These are phyloP conservation scores for Begonia fuchsioides DNA, from an alignment of 306 rosid genomes.

Conservation along the genomic window DNA sequence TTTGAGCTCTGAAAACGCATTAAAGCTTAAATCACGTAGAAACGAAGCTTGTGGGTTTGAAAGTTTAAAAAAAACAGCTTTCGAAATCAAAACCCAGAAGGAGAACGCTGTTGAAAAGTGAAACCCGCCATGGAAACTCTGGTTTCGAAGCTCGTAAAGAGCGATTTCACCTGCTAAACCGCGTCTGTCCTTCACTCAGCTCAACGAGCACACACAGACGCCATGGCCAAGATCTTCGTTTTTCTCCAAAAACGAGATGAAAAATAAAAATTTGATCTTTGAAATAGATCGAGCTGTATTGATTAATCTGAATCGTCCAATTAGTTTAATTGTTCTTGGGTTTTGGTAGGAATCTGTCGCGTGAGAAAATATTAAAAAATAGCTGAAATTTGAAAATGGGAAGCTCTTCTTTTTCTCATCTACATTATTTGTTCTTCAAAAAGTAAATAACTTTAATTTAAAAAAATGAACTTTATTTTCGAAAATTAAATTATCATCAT, in stretches of 20 bases:
- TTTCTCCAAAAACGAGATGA: conserved; percentile 13
- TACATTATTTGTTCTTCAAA: not conserved
- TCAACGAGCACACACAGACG: conserved; percentile 7
- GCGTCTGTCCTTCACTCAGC: conserved; percentile 2
- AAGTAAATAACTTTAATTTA: conserved; percentile 15
- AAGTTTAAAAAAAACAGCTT: conserved; percentile 4
- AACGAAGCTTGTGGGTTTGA: not conserved
- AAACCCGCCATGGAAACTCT: conserved; percentile 14
- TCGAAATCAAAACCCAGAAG: conserved; percentile 7
- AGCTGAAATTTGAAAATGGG: conserved; percentile 38
- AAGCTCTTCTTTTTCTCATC: conserved; percentile 10
- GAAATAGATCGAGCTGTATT: conserved; percentile 12
- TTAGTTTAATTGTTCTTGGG: conserved; percentile 11
- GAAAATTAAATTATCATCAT: too few relatives aligned
- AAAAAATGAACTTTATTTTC: too few relatives aligned
- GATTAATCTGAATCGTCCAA: conserved; percentile 4
- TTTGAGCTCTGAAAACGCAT: conserved; percentile 21
- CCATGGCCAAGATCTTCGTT: conserved; percentile 8
- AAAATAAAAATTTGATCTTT: conserved; percentile 2
- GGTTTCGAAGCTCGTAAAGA: conserved; percentile 1
- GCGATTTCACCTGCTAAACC: conserved; percentile 7
- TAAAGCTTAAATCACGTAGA: conserved; percentile 19
- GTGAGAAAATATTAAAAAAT: conserved; percentile 36
- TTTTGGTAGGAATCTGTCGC: conserved; percentile 75
- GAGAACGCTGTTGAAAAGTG: conserved; percentile 2